Evolutionary conservation across 1,284 basidiomycete genomes (phyloP).

Genomic region (Ceratobasidium sp.): DNA sequence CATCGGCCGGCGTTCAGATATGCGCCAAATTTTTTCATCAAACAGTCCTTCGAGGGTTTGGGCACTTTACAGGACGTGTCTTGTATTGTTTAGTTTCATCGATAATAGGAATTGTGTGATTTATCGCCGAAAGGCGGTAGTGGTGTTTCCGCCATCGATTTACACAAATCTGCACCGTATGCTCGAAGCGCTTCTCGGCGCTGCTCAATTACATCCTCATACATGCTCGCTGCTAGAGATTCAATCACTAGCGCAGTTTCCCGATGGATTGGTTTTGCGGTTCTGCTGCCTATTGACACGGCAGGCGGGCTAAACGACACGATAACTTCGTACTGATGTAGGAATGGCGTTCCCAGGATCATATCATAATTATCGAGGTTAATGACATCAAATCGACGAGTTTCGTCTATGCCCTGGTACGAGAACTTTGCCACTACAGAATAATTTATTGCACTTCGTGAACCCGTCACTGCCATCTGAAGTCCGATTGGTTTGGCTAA

Average conservation of each 20-base stretch:
- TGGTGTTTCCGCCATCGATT: constrained; percentile 45
- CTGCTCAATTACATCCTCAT: constrained; percentile 43
- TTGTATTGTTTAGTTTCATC: no score
- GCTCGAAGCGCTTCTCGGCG: constrained; percentile 41
- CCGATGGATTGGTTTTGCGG: no score
- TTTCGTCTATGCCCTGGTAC: constrained; percentile 16
- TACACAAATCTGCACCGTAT: constrained; percentile 47
- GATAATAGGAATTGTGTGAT: constrained; percentile 55
- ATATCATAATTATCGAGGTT: constrained; percentile 47
- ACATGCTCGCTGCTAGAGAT: constrained; percentile 41
- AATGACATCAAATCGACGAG: constrained; percentile 23
- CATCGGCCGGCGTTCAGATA: no score
- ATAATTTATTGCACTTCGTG: constrained; percentile 14
- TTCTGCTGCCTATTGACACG: no score
- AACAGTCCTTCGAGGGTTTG: no score
- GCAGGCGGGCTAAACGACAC: no score
- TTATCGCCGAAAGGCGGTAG: constrained; percentile 51
- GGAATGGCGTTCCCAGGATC: constrained; percentile 49
- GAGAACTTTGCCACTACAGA: not conserved
- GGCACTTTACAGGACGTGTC: no score
- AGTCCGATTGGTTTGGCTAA: constrained; percentile 18
- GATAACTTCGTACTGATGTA: constrained; percentile 46
- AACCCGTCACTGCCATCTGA: constrained; percentile 25
- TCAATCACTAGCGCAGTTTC: no score
- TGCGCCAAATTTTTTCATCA: no score